phyloP scores from a whole-genome alignment of 139 green algal genomes.

The Diplosphaera chodatii region DNA sequence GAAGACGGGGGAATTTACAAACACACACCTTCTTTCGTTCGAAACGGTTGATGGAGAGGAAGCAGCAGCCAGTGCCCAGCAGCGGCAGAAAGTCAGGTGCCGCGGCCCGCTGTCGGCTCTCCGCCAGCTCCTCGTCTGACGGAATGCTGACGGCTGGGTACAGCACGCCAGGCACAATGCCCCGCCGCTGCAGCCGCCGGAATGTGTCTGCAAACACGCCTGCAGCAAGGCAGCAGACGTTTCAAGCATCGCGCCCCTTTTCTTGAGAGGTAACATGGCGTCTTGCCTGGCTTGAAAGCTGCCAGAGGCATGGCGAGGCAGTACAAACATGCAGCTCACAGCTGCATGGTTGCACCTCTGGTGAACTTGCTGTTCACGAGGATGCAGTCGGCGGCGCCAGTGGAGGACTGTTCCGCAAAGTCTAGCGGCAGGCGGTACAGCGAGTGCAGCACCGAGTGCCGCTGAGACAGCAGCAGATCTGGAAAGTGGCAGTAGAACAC shows the following conservation, averaged over 20 bases:
- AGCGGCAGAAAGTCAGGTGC: constrained; percentile 36
- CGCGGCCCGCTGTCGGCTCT: constrained; percentile 39
- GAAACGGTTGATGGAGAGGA: constrained; percentile 97
- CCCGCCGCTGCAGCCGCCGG: constrained; percentile 27
- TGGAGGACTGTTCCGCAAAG: constrained; percentile 77
- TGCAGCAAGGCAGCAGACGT: no score
- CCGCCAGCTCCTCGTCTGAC: constrained; percentile 23
- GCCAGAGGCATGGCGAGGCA: no score
- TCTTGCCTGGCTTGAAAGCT: no score
- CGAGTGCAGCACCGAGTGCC: constrained; percentile 28
- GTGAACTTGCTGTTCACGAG: constrained; percentile 96
- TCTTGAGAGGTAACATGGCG: no score
- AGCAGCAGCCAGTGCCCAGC: constrained; percentile 38
- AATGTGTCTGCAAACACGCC: constrained; percentile 83
- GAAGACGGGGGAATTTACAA: no score
- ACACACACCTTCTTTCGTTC: constrained; percentile 94
- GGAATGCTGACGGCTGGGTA: constrained; percentile 81
- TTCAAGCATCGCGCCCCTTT: no score
- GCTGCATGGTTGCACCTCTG: no score
- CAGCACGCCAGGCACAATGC: constrained; percentile 63
- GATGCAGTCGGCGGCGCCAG: constrained; percentile 62
- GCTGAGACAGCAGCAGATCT: constrained; percentile 76
- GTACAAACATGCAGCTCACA: no score
- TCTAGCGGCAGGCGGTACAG: constrained; percentile 71
- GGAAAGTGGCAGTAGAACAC: constrained; percentile 99